Evolutionary conservation across 371 early-diverging fungal genomes (phyloP), one percentile per base, ranked within the genome.

Genomic region (Circinella minor): DNA sequence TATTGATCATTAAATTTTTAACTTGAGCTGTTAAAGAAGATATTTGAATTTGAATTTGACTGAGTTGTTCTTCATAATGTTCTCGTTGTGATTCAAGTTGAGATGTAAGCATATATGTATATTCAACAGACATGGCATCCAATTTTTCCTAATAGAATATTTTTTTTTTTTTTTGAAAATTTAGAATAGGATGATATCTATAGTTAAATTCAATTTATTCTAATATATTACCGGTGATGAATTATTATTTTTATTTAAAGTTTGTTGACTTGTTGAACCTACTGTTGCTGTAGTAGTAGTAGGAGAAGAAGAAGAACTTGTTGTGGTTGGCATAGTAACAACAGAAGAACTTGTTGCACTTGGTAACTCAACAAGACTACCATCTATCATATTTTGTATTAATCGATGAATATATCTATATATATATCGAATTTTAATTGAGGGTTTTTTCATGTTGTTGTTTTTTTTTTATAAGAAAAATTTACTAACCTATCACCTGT

Each of bases 31-130:
- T 72, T 36, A 88, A 38, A 3, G 78, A 65, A 13, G 86, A 74
- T 14, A 90, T 57, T 55, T 86, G 81, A 8, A 71, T 48, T 7
- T 82, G 71, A 60, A 92, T 67, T 4, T 86, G 74, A 4, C 80
- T 76, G 48, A 94, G 78, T 73, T 90, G 90, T 15, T 86, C 83
- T 71, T 97, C 96, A 74, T 93, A 96, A 78, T 91, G 94, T n/a
- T 87, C 77, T 48, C 95, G 87, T 71, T 96, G 97, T 14, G 96
- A 93, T 61, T 94, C 95, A 14, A 97, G 82, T 73, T 95, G 95
- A 4, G 95, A 88, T 0, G 89, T 88, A 20, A 97, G 78, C 55
- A 96, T 76, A 55, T 92, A 84, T 15, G 89, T 87, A 74, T 95
- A 97, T 76, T 97, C 96, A 1, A 90, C 61, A n/a, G 89, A 90